Percentiles rank a stretch among this genome's conserved stretches.
phyloP scores from a whole-genome alignment of 1,284 basidiomycete genomes.

The Psilocybe mexicana region DNA sequence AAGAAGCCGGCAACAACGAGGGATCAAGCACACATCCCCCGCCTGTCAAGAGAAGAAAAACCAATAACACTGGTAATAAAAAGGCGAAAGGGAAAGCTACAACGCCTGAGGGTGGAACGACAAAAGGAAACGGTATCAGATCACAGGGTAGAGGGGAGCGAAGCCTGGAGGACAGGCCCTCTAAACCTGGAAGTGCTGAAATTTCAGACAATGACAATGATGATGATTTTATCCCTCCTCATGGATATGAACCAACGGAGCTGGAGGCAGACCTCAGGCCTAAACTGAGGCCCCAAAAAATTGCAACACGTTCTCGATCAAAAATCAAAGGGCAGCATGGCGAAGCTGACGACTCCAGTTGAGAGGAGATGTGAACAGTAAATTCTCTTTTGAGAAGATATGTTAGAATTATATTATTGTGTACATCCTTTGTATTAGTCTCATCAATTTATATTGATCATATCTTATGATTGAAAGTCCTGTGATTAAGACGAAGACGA shows the following conservation, averaged over 20 bases:
- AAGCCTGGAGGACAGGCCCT: conserved; percentile 7
- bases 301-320: conserved; percentile 7
- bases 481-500: background rate
- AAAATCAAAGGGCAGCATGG: background rate
- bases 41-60: conserved; percentile 26
- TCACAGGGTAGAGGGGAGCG: conserved; percentile 9
- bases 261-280: conserved; percentile 26
- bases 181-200: conserved; percentile 6
- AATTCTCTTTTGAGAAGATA: background rate
- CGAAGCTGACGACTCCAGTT: background rate
- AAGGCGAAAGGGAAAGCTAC: conserved; percentile 11
- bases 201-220: conserved; percentile 5
- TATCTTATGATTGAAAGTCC: background rate
- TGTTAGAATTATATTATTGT: background rate
- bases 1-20: conserved; percentile 13
- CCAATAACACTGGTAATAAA: conserved; percentile 18
- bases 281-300: conserved; percentile 31
- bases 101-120: background rate
- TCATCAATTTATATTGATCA: background rate
- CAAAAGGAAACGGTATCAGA: background rate
- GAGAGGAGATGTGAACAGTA: background rate
- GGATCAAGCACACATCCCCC: conserved; percentile 14
- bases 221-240: conserved; percentile 17
- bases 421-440: no score
- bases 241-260: conserved; percentile 24